Conservation (phyloP, 2,329 filamentous ascomycete genomes). For the Calonectria pteridis region DNA sequence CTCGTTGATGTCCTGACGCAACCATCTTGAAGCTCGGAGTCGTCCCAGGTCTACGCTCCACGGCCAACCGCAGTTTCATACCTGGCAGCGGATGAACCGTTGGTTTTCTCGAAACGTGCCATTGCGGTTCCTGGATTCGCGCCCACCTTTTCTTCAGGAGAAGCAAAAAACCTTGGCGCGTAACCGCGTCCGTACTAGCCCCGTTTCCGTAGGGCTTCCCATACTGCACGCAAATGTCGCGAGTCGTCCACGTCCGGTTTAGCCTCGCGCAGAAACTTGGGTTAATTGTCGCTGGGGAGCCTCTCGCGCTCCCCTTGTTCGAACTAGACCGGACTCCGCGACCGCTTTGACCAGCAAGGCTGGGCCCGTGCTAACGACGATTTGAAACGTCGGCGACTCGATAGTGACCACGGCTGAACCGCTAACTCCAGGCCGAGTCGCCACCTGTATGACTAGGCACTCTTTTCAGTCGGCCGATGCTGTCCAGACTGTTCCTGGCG, state of each 20-base stretch:
- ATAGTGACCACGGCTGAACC: neutral
- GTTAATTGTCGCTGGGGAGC: neutral
- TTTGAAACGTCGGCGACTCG: neutral
- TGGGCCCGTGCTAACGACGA: neutral
- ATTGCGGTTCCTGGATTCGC: neutral
- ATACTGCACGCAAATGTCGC: neutral
- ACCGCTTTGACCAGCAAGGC: neutral
- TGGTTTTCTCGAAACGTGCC: neutral
- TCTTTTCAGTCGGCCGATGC: neutral
- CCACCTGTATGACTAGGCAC: neutral
- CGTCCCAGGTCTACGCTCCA: neutral
- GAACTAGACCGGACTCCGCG: neutral
- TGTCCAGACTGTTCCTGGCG: neutral
- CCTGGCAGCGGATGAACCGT: neutral
- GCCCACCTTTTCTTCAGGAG: neutral
- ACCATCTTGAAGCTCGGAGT: neutral
- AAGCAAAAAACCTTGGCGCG: neutral
- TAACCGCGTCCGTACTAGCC: neutral
- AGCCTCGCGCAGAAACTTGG: neutral
- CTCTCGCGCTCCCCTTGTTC: neutral
- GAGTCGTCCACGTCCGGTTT: neutral
- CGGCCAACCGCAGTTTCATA: neutral
- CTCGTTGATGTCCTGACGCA: neutral
- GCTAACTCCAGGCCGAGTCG: neutral
- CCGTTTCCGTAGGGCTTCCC: no score